Evolutionary conservation across 108 stramenopile genomes (phyloP), one percentile per base, ranked within the genome.

Genomic region (Skeletonema marinoi): DNA sequence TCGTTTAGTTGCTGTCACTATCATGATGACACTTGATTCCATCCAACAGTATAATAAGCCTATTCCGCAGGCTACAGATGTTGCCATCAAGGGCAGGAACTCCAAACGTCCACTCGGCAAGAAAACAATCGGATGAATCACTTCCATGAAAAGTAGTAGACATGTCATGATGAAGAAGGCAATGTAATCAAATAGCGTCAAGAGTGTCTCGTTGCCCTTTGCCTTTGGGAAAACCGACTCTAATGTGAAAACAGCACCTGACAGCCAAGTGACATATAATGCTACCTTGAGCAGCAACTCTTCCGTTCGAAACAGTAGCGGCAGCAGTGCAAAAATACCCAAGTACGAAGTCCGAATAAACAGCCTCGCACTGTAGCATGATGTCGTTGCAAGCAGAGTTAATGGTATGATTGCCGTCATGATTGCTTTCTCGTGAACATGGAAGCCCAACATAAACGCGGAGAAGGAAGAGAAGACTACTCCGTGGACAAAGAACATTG

Each of bases 351-450:
- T 77, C 35, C 87, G 77, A 72, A 90, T 86, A 21, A 86, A 80
- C 4, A 87, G 77, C 67, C 78, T 83, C 19, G 68, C 70, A 73
- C 39, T 66, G 17, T 75, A 64, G 19, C 68, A 58, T 31, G 73
- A 65, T 60, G 42, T 65, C 14, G 69, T 59, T 78, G 73, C 88
- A 63, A 92, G 69, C 30, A 91, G 38, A 31, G 89, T 80, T 68
- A 93, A 42, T 10, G 92, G 93, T 7, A 99, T 71, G 19, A 96
- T 68, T 2, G 96, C 82, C 32, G 92, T 93, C 78, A 99, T 80
- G 10, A 98, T 90, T 16, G 98, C 96, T 73, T 99, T 99, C 86
- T 99, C 98, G 74, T 99, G 98, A 36, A 99, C 98, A 80, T 99
- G 98, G 64, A 92, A 96, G 13, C 88, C 90, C 60, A 89, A 39